These are phyloP conservation scores for Xylariaceae sp. DNA, from an alignment of 2,329 filamentous ascomycete genomes.

Conservation along the genomic window DNA sequence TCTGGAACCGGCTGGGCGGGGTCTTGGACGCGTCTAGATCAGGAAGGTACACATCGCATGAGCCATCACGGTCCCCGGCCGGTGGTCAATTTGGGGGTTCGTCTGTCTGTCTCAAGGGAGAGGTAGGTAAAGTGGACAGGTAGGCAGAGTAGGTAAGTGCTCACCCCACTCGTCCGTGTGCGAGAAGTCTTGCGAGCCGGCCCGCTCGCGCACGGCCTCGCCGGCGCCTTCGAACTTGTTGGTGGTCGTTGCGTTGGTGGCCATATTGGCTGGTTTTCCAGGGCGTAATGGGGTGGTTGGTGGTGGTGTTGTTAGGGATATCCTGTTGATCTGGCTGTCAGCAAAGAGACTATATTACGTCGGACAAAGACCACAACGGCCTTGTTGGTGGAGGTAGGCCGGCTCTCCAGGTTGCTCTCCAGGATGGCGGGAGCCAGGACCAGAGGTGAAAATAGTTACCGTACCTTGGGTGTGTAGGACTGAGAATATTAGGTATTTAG, in stretches of 20 bases:
- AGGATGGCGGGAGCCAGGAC: no score
- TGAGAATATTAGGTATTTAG: no score
- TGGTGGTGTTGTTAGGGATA: neutral
- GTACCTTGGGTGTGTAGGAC: no score
- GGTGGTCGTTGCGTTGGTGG: constrained; percentile 16
- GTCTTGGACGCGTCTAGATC: constrained; percentile 64
- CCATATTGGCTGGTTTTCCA: constrained; percentile 7
- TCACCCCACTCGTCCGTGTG: constrained; percentile 41
- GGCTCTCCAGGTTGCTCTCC: no score
- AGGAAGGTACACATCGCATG: no score
- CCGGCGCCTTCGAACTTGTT: constrained; percentile 26
- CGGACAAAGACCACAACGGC: no score
- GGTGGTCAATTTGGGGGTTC: constrained; percentile 2
- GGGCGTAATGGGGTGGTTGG: neutral
- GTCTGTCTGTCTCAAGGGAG: constrained; percentile 2
- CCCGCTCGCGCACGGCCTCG: constrained; percentile 28
- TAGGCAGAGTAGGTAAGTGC: constrained; percentile 17
- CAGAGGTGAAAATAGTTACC: no score
- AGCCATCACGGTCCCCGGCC: no score
- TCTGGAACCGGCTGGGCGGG: constrained; percentile 60
- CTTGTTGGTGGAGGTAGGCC: no score
- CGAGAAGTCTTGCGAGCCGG: constrained; percentile 22
- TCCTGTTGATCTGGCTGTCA: neutral
- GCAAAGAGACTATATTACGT: neutral
- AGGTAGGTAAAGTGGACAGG: neutral